Base-by-base conservation (phyloP, 148 eudicot species). In the Rhododendron kiyosumense region DNA sequence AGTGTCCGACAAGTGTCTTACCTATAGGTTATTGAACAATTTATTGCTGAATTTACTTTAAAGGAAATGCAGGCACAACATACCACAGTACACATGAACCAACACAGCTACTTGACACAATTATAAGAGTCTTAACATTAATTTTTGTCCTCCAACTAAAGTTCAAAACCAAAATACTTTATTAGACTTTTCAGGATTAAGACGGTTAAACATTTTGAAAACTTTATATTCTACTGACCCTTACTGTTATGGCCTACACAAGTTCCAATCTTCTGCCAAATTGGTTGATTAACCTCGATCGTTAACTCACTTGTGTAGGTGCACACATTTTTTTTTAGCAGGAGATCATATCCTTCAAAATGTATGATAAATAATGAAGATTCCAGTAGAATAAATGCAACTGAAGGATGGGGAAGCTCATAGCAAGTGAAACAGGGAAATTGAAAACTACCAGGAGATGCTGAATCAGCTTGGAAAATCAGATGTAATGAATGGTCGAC, bases 401-500 rank as follows among this genome's bases (percentile, higher is more conserved):
- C 41, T 24, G 11, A 54, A 54, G 61, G n/a, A 81, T 38, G 34
- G 45, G 30, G 18, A 81, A 82, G 65, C 3, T 10, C 49, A 24
- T 18, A 71, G 76, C 51, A 34, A 79, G 82, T 26, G 20, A 26
- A 75, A 73, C 11, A 22, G 28, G 24, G 32, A 67, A 65, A 67
- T 10, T 20, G 81, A 82, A 6, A 67, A 41, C 78, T 90, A 97
- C 99, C 99, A 63, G 94, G 87, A 80, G 92, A 89, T 83, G 91
- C 85, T 83, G 89, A 88, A 86, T 97, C 98, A 61, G 97, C 96
- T 87, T 93, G 99, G 86, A 90, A 87, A 87, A 94, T 91, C n/a
- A 93, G 93, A 45, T 93, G 95, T 85, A 97, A 88, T 84, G 98
- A 93, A 90, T 97, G 98, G 90, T 97, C 98, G 85, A 95, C 86